phyloP scores from a whole-genome alignment of 129 eudicot genomes.

The Silybum marianum region DNA sequence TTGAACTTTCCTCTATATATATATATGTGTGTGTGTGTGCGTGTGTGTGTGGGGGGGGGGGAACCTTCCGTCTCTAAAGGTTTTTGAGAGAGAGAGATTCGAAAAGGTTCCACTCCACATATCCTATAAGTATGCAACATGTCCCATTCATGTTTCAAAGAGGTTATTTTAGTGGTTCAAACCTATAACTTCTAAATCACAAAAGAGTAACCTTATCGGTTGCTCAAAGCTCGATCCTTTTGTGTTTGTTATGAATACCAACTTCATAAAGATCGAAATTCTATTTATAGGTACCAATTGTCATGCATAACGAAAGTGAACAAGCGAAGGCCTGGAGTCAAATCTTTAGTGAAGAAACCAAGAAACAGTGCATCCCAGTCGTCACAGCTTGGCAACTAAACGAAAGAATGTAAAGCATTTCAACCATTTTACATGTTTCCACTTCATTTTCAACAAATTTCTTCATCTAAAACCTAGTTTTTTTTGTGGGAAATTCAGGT shows the following conservation, averaged over 20 bases:
- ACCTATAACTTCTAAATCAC: too few species aligned
- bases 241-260: not conserved
- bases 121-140: too few species aligned
- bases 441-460: not conserved
- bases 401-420: slow-evolving; percentile 60
- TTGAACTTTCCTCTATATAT: too few species aligned
- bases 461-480: not conserved
- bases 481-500: slow-evolving; percentile 39
- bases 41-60: too few species aligned
- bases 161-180: too few species aligned
- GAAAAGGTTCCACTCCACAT: not conserved
- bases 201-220: too few species aligned
- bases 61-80: too few species aligned
- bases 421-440: not conserved
- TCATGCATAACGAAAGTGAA: slow-evolving; percentile 66
- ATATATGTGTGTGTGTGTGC: too few species aligned
- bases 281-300: slow-evolving; percentile 61
- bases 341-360: slow-evolving; percentile 69
- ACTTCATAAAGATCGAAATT: not conserved
- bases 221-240: too few species aligned
- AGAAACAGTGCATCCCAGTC: slow-evolving; percentile 72
- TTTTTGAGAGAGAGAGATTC: too few species aligned
- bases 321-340: slow-evolving; percentile 75
- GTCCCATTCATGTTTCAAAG: too few species aligned
- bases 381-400: slow-evolving; percentile 84